phyloP scores from a whole-genome alignment of 1,139 yeast genomes.

The Suhomyces coccinellae region DNA sequence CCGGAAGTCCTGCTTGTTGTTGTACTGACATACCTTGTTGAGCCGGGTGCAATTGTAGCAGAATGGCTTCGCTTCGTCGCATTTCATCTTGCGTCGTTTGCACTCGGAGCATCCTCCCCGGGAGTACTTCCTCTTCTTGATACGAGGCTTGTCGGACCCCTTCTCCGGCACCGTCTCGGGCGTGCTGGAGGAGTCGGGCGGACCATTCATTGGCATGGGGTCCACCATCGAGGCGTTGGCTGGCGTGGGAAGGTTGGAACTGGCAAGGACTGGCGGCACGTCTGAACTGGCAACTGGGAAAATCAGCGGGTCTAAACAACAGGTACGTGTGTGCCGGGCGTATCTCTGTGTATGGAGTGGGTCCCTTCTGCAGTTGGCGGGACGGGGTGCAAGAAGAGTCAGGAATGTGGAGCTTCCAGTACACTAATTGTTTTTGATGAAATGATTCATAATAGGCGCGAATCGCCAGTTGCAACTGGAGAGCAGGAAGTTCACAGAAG shows the following conservation, averaged over 20 bases:
- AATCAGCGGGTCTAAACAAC: no score
- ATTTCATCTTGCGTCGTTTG: constrained; percentile 59
- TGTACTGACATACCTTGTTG: constrained; percentile 50
- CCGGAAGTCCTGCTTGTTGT: constrained; percentile 33
- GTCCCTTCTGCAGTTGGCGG: not conserved
- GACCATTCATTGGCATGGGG: no score
- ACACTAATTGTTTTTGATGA: not conserved
- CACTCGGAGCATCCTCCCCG: constrained; percentile 66
- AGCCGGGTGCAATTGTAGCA: constrained; percentile 50
- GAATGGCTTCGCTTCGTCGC: constrained; percentile 25
- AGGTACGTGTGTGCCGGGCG: no score
- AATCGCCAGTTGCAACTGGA: not conserved
- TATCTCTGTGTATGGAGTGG: no score
- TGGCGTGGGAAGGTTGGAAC: no score
- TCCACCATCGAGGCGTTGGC: no score
- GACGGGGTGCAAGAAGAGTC: not conserved
- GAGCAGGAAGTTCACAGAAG: not conserved
- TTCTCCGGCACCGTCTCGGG: not conserved
- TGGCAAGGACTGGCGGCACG: no score
- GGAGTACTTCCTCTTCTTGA: constrained; percentile 52
- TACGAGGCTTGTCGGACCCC: constrained; percentile 1
- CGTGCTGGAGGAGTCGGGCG: not conserved
- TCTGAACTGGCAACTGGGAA: no score
- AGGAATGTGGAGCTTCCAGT: constrained; percentile 4
- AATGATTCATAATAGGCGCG: not conserved